These are phyloP conservation scores for Oryza australiensis DNA, from an alignment of 176 grass and related monocot species.

Conservation along the genomic window DNA sequence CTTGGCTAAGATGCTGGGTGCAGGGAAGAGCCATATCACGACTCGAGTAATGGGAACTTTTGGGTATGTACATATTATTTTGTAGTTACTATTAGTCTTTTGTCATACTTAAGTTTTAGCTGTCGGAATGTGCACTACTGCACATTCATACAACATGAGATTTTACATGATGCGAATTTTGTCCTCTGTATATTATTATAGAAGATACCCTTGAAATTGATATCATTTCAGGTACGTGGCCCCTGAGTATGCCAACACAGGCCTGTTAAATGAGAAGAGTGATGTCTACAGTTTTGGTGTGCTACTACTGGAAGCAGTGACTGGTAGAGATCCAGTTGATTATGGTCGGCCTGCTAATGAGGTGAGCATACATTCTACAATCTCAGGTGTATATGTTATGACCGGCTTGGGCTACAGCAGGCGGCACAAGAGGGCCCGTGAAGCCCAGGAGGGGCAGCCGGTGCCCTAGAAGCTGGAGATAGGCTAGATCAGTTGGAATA, in stretches of 20 bases:
- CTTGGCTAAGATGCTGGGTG: background rate
- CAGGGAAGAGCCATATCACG: background rate
- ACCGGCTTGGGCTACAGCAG: no score
- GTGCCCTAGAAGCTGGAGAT: no score
- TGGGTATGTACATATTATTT: background rate
- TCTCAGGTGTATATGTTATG: background rate
- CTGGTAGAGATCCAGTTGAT: background rate
- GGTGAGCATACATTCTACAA: constrained; percentile 25
- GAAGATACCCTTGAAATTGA: background rate
- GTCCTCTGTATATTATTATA: background rate
- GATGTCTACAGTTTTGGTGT: background rate
- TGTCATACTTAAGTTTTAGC: background rate
- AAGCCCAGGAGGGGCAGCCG: no score
- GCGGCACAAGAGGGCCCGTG: no score
- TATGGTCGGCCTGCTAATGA: background rate
- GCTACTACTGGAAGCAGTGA: background rate
- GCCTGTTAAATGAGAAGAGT: background rate
- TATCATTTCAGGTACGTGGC: constrained; percentile 1
- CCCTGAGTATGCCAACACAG: background rate
- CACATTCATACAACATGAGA: background rate
- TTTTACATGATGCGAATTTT: background rate
- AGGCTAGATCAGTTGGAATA: no score
- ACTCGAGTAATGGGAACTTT: background rate
- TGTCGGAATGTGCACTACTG: background rate
- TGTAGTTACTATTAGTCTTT: background rate